phyloP scores from a whole-genome alignment of 2,329 filamentous ascomycete species.

The Fusarium miscanthi region DNA sequence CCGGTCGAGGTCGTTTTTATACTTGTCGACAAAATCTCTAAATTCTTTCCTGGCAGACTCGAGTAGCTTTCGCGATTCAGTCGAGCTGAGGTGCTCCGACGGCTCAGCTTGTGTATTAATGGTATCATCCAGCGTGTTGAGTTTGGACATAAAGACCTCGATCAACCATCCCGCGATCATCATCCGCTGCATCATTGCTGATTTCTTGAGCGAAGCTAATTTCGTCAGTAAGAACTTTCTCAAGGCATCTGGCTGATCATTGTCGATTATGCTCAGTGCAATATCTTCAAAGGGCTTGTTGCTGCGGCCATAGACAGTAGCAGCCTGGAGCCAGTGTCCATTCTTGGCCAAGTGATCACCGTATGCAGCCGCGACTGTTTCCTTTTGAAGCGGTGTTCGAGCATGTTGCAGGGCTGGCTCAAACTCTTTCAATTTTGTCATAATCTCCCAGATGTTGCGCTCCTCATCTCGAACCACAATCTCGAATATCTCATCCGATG shows the following conservation, averaged over 20 bases:
- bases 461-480: constrained; percentile 91
- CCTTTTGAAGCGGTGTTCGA: constrained; percentile 81
- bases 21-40: constrained; percentile 85
- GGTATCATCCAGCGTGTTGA: constrained; percentile 93
- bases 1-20: constrained; percentile 87
- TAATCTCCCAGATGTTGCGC: constrained; percentile 92
- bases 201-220: constrained; percentile 82
- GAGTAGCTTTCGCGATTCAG: constrained; percentile 78
- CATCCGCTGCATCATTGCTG: constrained; percentile 87
- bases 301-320: constrained; percentile 90
- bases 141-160: constrained; percentile 96
- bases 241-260: constrained; percentile 88
- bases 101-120: constrained; percentile 90
- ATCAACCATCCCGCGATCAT: constrained; percentile 97
- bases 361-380: constrained; percentile 90
- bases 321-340: constrained; percentile 86
- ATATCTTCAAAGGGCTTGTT: constrained; percentile 98
- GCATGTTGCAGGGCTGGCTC: constrained; percentile 89
- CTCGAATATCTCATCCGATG: constrained; percentile 89
- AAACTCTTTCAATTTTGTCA: constrained; percentile 88
- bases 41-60: constrained; percentile 79
- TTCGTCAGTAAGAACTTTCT: constrained; percentile 91
- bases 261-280: constrained; percentile 89
- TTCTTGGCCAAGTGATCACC: constrained; percentile 88
- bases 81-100: constrained; percentile 75